phyloP scores from a whole-genome alignment of 352 stramenopile genomes.

The Discostella stelligera region DNA sequence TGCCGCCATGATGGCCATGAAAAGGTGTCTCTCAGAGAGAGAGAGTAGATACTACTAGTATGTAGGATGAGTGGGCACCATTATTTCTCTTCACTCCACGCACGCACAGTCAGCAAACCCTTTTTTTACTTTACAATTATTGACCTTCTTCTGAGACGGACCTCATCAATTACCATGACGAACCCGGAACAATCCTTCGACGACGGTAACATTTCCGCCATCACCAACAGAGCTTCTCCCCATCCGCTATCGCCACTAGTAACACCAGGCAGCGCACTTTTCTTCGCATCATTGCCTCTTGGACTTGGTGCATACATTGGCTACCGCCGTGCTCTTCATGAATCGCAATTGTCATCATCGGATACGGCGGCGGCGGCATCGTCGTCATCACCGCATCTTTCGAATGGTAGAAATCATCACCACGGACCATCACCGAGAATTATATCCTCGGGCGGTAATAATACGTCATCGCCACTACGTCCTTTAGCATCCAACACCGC shows the following conservation, averaged over 20 bases:
- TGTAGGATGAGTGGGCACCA: too few relatives aligned
- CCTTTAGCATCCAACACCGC: too few relatives aligned
- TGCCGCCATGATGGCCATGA: neutral
- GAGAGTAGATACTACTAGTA: too few relatives aligned
- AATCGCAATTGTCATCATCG: constrained; percentile 9
- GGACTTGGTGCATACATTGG: constrained; percentile 43
- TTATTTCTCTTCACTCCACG: too few relatives aligned
- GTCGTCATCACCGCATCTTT: too few relatives aligned
- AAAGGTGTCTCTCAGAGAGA: too few relatives aligned
- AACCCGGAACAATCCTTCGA: neutral
- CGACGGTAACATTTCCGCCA: neutral
- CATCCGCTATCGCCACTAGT: constrained; percentile 15
- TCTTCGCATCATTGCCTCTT: constrained; percentile 42
- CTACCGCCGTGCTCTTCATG: constrained; percentile 41
- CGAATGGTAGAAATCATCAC: neutral
- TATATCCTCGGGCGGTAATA: neutral
- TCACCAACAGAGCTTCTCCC: neutral
- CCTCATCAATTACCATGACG: neutral
- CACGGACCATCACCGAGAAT: constrained; percentile 1
- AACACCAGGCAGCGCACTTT: constrained; percentile 32
- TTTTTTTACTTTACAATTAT: neutral
- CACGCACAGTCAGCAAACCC: too few relatives aligned
- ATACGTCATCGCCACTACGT: neutral
- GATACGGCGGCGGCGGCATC: neutral
- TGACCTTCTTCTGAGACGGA: too few relatives aligned